Evolutionary conservation across 1,284 basidiomycete genomes (phyloP), one percentile per base, ranked within the genome.

Genomic region (Neonothopanus nambi): DNA sequence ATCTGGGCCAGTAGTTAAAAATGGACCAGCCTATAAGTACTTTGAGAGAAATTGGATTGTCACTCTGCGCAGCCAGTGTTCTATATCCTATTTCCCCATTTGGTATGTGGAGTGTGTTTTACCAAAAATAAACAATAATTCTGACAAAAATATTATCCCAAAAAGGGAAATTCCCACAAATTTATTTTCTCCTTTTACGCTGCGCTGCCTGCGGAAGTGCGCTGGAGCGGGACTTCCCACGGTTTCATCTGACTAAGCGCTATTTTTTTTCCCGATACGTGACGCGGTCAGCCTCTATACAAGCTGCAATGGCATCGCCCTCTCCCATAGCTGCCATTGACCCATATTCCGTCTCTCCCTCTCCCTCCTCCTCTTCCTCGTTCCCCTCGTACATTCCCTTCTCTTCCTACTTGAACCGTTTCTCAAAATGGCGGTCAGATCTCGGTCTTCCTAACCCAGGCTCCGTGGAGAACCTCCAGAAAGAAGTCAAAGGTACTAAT

Each of bases 401-500:
- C 26, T 63, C 77, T 41, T 75, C 75, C 17, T 85, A 81, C 26
- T 89, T 87, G 67, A 77, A 81, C 63, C 82, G 87, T 57, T 87
- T 94, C 71, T 78, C 87, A 59, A 73, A 81, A 72, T 95, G 91
- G 91, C 84, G 91, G 63, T 78, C 81, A 64, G 80, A 84, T 60
- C 79, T 95, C 61, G 90, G 87, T 45, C 77, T 97, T 52, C 82
- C 90, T 50, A 90, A 92, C 72, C 95, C 95, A 21, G 95, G 95
- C 56, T 88, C 90, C 24, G 86, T 89, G 28, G 95, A 98, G 80
- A 91, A 89, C 68, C 78, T 97, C 60, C 88, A 90, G 63, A 92
- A 92, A 72, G 95, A 97, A 75, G 85, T 91, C 63, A 93, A 92
- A 74, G 73, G 94, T 95, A 15, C n/a, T n/a, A n/a, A n/a, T n/a